Conservation (phyloP, 306 rosid genomes). For the Inga leiocalycina region DNA sequence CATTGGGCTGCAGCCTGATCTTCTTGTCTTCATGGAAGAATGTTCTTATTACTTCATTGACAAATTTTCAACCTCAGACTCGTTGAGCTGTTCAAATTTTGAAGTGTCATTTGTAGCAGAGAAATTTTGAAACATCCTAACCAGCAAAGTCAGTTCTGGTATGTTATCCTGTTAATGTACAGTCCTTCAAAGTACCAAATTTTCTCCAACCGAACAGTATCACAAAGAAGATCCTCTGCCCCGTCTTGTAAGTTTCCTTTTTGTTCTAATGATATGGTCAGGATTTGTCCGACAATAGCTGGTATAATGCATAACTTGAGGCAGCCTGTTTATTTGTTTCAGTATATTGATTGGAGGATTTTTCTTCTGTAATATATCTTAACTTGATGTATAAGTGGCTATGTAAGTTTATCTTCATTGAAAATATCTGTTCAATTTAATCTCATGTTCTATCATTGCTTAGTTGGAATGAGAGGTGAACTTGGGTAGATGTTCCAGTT, state of each 20-base stretch:
- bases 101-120: conserved; percentile 23
- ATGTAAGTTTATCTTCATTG: conserved; percentile 11
- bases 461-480: not conserved
- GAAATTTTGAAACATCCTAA: conserved; percentile 17
- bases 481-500: not conserved
- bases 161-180: conserved; percentile 22
- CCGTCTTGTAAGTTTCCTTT: not conserved
- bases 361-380: conserved; percentile 21
- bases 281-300: conserved; percentile 14
- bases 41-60: not conserved
- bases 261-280: conserved; percentile 18
- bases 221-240: conserved; percentile 3
- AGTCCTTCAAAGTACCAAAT: conserved; percentile 19
- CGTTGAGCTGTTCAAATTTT: conserved; percentile 31
- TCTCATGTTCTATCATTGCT: not conserved
- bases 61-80: conserved; percentile 11
- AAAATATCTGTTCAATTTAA: not conserved
- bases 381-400: not conserved
- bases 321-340: not conserved
- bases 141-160: not conserved
- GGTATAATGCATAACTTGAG: not conserved
- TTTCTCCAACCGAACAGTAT: conserved; percentile 13
- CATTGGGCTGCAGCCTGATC: not conserved
- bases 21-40: conserved; percentile 29
- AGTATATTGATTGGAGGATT: conserved; percentile 1